Evolutionary conservation across 2,329 filamentous ascomycete species (phyloP).

Genomic region (Phaeosphaeria sp.): DNA sequence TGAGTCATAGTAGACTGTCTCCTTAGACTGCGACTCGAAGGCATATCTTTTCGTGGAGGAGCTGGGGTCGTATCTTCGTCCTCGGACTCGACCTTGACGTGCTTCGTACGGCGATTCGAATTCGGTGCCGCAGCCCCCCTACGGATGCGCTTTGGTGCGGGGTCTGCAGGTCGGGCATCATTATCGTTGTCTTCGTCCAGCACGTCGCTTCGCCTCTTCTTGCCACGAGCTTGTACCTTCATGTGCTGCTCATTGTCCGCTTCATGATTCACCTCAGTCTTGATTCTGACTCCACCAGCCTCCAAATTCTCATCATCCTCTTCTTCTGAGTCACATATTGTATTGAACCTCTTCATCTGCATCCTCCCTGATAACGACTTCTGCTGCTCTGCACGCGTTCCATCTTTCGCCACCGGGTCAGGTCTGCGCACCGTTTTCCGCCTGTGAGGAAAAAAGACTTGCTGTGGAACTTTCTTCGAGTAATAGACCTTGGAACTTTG

Average conservation of each 20-base stretch:
- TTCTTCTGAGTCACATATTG: slow-evolving; percentile 19
- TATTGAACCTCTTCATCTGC: slow-evolving; percentile 14
- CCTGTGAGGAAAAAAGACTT: slow-evolving; percentile 36
- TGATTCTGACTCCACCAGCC: slow-evolving; percentile 3
- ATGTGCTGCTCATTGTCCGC: neutral
- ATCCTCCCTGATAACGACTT: slow-evolving; percentile 38
- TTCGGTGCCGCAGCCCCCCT: slow-evolving; percentile 9
- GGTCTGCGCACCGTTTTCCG: slow-evolving; percentile 37
- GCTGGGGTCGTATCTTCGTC: slow-evolving; percentile 5
- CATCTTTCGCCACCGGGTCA: slow-evolving; percentile 16
- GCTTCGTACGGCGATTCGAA: slow-evolving; percentile 5
- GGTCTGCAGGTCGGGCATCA: slow-evolving; percentile 8
- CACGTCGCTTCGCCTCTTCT: slow-evolving; percentile 22
- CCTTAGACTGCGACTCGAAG: slow-evolving; percentile 15
- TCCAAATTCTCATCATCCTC: slow-evolving; percentile 17
- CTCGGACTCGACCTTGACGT: slow-evolving; percentile 6
- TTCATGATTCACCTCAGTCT: neutral
- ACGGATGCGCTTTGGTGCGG: slow-evolving; percentile 28
- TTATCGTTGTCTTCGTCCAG: slow-evolving; percentile 9
- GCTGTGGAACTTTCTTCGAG: slow-evolving; percentile 38
- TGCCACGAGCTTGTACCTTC: slow-evolving; percentile 10
- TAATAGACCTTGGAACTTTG: slow-evolving; percentile 37
- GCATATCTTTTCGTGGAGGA: slow-evolving; percentile 1
- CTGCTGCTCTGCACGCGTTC: slow-evolving; percentile 32
- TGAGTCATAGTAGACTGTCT: slow-evolving; percentile 48